Evolutionary conservation across 768 basidiomycete genomes (phyloP), one percentile per base, ranked within the genome.

Genomic region (Russula earlei): DNA sequence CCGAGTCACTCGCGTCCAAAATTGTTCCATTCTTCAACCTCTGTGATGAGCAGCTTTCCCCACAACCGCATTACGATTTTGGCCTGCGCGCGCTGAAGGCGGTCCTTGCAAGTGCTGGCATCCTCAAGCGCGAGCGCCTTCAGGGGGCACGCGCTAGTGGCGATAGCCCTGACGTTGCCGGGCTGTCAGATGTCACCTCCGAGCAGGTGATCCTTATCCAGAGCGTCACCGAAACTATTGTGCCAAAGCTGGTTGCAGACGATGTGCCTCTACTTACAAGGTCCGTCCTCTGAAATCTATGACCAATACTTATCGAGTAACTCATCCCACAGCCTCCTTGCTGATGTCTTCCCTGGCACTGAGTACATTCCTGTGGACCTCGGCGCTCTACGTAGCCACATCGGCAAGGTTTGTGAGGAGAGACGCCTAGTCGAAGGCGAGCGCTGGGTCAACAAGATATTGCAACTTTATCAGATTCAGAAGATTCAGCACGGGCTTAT

Each of bases 1-100:
- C 96, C 7, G 96, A 99, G 70, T 87, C 83, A 0, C 80, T 99
- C n/a, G 96, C 96, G 1, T 91, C 91, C 53, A 98, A 98, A 71
- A 90, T 98, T 56, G 96, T 99, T 11, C 96, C 96, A 0, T 98
- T 99, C 77, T 99, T 99, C 80, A 95, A 95, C 68, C 85, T 99
- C 53, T 99, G 96, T 62, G 86, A 93, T 58, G 96, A 98, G 64
- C 95, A 98, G 63, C 79, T 98, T 20, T 98, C 96, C 0, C 83
- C 89, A 22, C 96, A 99, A 65, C 92, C 94, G 2, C 96, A 99
- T 73, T 99, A 99, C 67, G 96, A 99, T 74, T 99, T 99, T 65
- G 96, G 96, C 72, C 77, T 99, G 31, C 91, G 96, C 60, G 96
- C 96, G 4, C 76, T 99, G 54, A 99, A 99, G 69, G 89, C 96